Conservation (phyloP, 2,329 filamentous ascomycete genomes). For the Aspergillus fischeri region DNA sequence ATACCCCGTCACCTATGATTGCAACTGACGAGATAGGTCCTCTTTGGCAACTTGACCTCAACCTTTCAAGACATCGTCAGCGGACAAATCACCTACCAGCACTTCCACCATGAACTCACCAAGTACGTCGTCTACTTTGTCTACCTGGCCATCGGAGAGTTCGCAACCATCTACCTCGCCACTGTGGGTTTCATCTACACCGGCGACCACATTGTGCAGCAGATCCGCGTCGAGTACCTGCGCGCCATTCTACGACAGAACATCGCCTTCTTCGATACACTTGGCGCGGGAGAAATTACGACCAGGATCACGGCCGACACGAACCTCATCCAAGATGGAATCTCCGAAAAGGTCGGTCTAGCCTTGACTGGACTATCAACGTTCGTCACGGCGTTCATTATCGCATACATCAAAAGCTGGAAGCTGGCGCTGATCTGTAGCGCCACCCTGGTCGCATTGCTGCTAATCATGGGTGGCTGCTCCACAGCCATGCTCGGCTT, state of each 20-base stretch:
- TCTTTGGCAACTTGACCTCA: constrained; percentile 71
- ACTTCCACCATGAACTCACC: constrained; percentile 57
- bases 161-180: constrained; percentile 67
- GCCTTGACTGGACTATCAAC: constrained; percentile 70
- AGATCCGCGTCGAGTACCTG: constrained; percentile 76
- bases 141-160: constrained; percentile 74
- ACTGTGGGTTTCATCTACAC: constrained; percentile 86
- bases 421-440: constrained; percentile 82
- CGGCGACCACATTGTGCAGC: constrained; percentile 69
- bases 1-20: no score
- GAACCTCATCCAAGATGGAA: constrained; percentile 84
- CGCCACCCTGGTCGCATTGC: constrained; percentile 71
- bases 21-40: constrained; percentile 29
- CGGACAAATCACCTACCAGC: constrained; percentile 41
- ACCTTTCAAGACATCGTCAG: constrained; percentile 64
- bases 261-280: constrained; percentile 84
- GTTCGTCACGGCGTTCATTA: constrained; percentile 80
- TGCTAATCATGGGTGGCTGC: constrained; percentile 67
- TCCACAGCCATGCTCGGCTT: constrained; percentile 71
- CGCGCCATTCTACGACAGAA: constrained; percentile 78
- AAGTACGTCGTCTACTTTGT: constrained; percentile 72
- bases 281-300: constrained; percentile 85
- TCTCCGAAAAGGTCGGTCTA: constrained; percentile 81
- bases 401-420: constrained; percentile 86
- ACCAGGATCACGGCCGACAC: constrained; percentile 89